phyloP scores from a whole-genome alignment of 257 asterid genomes.

The Ilex asprella region DNA sequence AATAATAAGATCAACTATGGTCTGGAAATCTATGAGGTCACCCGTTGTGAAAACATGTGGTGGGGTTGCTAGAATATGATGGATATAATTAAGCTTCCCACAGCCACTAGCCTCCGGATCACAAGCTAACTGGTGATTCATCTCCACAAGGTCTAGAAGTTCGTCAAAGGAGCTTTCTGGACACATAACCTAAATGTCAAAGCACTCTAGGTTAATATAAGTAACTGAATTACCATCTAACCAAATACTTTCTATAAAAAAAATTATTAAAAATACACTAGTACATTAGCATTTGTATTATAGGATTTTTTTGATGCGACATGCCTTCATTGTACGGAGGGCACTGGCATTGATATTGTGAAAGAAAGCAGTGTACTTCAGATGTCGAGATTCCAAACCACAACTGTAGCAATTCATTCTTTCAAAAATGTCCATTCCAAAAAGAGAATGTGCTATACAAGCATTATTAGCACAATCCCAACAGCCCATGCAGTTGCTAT shows the following conservation, averaged over 20 bases:
- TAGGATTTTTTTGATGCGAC: conserved; percentile 6
- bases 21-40: conserved; percentile 8
- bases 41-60: conserved; percentile 93
- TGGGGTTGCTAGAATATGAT: conserved; percentile 72
- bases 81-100: conserved; percentile 74
- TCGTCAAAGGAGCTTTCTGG: conserved; percentile 79
- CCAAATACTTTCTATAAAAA: conserved; percentile 9
- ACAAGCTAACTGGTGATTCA: conserved; percentile 93
- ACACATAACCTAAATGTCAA: conserved; percentile 58
- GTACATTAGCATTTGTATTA: background rate
- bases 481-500: conserved; percentile 47
- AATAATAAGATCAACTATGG: background rate
- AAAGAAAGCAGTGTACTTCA: conserved; percentile 84
- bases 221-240: conserved; percentile 11
- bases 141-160: conserved; percentile 82
- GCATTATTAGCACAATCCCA: conserved; percentile 73
- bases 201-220: conserved; percentile 9
- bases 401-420: conserved; percentile 84
- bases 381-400: conserved; percentile 78
- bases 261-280: background rate
- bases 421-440: conserved; percentile 88
- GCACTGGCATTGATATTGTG: conserved; percentile 93
- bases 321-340: conserved; percentile 88
- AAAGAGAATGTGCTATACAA: conserved; percentile 80
- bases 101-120: conserved; percentile 86